Conservation (phyloP, 192 early-diverging fungal species). For the Coemansia sp. region DNA sequence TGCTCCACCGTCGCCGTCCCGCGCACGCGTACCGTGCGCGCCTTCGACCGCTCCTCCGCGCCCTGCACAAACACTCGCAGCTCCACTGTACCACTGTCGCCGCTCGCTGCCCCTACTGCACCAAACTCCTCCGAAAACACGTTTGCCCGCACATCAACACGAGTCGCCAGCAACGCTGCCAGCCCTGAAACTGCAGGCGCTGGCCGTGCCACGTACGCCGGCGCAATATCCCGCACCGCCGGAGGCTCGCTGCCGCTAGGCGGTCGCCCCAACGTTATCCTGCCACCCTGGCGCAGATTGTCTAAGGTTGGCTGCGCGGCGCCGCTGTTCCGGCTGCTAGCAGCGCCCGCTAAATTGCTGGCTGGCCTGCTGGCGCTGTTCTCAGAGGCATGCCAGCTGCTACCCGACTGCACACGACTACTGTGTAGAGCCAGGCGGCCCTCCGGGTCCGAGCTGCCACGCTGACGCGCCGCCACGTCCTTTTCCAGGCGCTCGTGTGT, state of each 20-base stretch:
- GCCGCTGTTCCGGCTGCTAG: neutral
- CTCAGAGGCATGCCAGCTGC: constrained; percentile 1
- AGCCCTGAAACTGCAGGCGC: constrained; percentile 57
- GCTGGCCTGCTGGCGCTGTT: neutral
- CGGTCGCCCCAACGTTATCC: constrained; percentile 1
- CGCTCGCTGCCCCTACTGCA: constrained; percentile 59
- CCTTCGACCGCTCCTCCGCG: constrained; percentile 43
- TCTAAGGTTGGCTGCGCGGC: neutral
- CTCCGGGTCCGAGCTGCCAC: constrained; percentile 42
- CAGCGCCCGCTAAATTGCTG: constrained; percentile 3
- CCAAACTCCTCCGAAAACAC: constrained; percentile 70
- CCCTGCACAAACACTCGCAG: constrained; percentile 67
- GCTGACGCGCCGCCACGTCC: constrained; percentile 22
- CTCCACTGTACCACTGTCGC: constrained; percentile 58
- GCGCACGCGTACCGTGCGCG: constrained; percentile 70
- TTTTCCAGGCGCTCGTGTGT: constrained; percentile 17
- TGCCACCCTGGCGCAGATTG: too few species aligned
- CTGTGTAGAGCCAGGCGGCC: constrained; percentile 22
- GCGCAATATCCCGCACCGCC: neutral
- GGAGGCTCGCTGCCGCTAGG: constrained; percentile 16
- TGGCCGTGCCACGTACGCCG: constrained; percentile 27
- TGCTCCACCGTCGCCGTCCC: constrained; percentile 85
- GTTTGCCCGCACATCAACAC: constrained; percentile 60
- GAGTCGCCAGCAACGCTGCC: constrained; percentile 62
- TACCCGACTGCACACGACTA: constrained; percentile 10